Base-by-base conservation (phyloP, 805 yeast genomes). In the Yamadazyma paraphyllophila region DNA sequence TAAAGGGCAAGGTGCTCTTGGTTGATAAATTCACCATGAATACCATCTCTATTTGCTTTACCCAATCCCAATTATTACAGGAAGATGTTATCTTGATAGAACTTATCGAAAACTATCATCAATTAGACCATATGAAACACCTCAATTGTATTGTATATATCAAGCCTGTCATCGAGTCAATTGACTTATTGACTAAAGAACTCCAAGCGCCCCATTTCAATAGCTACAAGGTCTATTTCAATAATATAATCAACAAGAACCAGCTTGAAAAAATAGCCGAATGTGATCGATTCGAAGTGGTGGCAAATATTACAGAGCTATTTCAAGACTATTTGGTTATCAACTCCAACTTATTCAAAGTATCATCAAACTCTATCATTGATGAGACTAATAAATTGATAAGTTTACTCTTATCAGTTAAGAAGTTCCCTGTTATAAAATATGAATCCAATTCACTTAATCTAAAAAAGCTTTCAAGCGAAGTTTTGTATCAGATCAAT, bases 251-350 rank as follows among this genome's bases (percentile, higher is more conserved):
- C 26, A 74, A 81, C 42, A 94, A 92, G 65, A 72, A 82, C 20
- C 86, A 88, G 51, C 63, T 94, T 54, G 99, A 94, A 61, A 74
- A 87, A 41, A 61, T 94, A 39, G 98, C 99, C 0, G 96, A 89
- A 62, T 78, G 88, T 2, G 99, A 94, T 63, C 94, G 88, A 58
- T 73, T 82, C 56, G 98, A 92, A 60, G 80, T 82, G 8, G 85
- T 94, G 8, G 68, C 75, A 4, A 78, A 78, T 47, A 89, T 94
- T 4, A 81, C 85, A 43, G 99, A 94, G 59, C 60, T 91, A 33
- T 94, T 89, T 60, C 87, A 84, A 55, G 97, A 94, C 63, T 91
- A 85, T 60, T 73, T 80, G 50, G 82, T 88, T 7, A 66, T 92
- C 44, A 88, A 88, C 62, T 73, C 73, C 47, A 85, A 87, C 55